Base-by-base conservation (phyloP, 2,329 filamentous ascomycete species). In the Fusarium illudens region DNA sequence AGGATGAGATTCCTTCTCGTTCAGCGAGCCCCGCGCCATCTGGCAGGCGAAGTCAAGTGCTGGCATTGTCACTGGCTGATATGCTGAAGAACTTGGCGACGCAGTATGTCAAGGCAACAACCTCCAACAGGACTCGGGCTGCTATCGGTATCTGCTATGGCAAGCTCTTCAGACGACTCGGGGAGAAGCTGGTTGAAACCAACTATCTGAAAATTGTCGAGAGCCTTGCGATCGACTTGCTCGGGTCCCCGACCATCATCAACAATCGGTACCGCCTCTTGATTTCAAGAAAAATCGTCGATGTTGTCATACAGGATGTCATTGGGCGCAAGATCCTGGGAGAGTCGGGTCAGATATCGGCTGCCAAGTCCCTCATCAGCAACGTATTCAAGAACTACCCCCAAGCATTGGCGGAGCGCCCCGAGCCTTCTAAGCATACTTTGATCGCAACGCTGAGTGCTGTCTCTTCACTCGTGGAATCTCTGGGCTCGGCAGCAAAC, bases 321-420 rank as follows among this genome's bases (percentile, higher is more conserved):
- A 86, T 98, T 67, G 93, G 93, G 9, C 86, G 87, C 60, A 89
- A 90, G 69, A 91, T 97, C 71, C 84, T 99, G 3, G 94, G 94
- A 12, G 95, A 99, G 78, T 93, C 92, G 13, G 94, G 94, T 8
- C 95, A 97, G 75, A 84, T 95, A 62, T 89, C 91, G 71, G 94
- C 93, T 27, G 92, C 93, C 7, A 93, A 90, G 73, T 88, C 89
- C 64, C 81, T 99, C 55, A 88, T 97, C 75, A 97, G 97, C 76
- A 90, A 93, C 60, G 85, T 97, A 46, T 84, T 99, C 50, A 98
- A 97, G 77, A 96, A 98, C 76, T 98, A 97, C 71, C 95, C 96
- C 0, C 93, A 97, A 77, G 90, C 91, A 6, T 81, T 97, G 49
- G 92, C 94, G 72, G 95, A 98, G 77, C 88, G 92, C 37, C 88